Evolutionary conservation across 768 basidiomycete species (phyloP), one percentile per base, ranked within the genome.

Genomic region (Favolaschia claudopus): DNA sequence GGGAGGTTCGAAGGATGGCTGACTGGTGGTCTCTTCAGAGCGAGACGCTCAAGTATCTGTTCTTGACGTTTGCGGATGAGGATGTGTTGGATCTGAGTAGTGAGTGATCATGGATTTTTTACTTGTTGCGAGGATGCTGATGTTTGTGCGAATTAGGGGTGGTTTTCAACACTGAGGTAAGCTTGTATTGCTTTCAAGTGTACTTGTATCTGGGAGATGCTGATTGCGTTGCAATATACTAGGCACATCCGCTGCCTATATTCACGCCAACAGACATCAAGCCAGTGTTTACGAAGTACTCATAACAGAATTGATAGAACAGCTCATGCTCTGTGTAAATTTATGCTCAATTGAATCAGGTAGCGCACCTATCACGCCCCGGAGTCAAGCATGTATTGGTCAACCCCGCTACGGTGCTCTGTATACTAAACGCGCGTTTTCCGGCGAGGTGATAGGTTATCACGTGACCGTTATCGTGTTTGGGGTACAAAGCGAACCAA

Each of bases 161-260:
- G 64, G 93, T 97, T 15, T 92, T 97, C 75, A 97, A 96, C 65
- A 97, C 96, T 2, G 95, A 98, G 82, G 90, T 90, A 46, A 28
- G 51, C 60, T 39, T 20, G 2, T 8, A 36, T 39, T 45, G 40
- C 24, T 57, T 2, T 15, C 37, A 7, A 4, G 20, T 19, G 19
- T 33, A 34, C 28, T 48, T 56, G 43, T n/a, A n/a, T n/a, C n/a
- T n/a, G n/a, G n/a, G n/a, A n/a, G 32, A 34, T 27, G 17, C 4
- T 14, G 7, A 20, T 38, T 27, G 9, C 17, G 20, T 9, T 31
- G 19, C 19, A n/a, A n/a, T n/a, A n/a, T n/a, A n/a, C n/a, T n/a
- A 65, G 61, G 63, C 75, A 28, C 76, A 78, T 50, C 75, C 77
- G 6, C 50, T 78, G 22, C 77, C 77, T 2, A 72, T 77, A 28